Base-by-base conservation (phyloP, 805 yeast species). In the Nakazawaea laoshanensis region DNA sequence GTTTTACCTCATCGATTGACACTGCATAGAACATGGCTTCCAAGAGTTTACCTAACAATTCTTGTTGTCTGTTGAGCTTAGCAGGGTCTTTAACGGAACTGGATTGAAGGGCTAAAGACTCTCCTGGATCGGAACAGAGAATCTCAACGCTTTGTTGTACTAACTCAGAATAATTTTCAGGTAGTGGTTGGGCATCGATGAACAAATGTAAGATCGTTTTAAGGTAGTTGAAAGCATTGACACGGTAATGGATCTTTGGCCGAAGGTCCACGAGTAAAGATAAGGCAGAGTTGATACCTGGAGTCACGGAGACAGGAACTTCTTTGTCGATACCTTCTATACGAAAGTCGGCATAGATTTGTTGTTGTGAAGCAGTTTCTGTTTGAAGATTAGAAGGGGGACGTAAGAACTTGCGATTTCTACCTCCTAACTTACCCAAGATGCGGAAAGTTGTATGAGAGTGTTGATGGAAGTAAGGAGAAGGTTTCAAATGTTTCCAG, bases 401-500 rank as follows among this genome's bases (percentile, higher is more conserved):
- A 36, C 74, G 75, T 46, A 92, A 67, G 50, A 86, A 85, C 33
- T 80, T 77, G 45, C 96, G 77, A 47, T 92, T 92, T 49, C 98
- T 72, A 2, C 99, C 99, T 24, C 99, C 99, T 12, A 92, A 62
- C 51, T 94, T 92, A 32, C 99, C 98, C 32, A 92, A 61, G 24
- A 92, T 86, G 41, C 97, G 68, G 36, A 92, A 77, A 0, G 97
- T 88, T 0, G 95, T 86, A 51, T 92, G 98, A 12, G 95, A 81
- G 44, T 88, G 95, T 43, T 86, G 94, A 46, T 92, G 97, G 44
- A 83, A 85, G 51, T 86, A 87, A 0, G 99, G 97, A 22, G 88
- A 69, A 2, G 99, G 98, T 47, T 77, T 77, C 43, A 92, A 57
- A 45, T 89, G 92, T 41, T 74, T 78, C 89, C 96, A 92, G 21